phyloP scores from a whole-genome alignment of 1,284 basidiomycete species.

The Malassezia restricta region DNA sequence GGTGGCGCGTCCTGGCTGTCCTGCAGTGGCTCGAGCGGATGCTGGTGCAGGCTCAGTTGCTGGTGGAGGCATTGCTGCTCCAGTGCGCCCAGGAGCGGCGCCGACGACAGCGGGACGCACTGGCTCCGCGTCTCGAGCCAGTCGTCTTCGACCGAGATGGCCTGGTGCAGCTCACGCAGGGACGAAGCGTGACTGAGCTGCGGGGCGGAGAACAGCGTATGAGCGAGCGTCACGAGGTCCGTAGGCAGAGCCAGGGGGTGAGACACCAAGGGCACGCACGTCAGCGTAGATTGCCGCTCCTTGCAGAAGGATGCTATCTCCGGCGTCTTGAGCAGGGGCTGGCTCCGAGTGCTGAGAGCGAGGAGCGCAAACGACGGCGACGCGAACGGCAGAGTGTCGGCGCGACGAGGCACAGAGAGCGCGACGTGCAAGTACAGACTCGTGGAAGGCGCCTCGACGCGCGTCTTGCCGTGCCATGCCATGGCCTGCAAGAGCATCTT shows the following conservation, averaged over 20 bases:
- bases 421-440: slow-evolving; percentile 6
- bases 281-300: background rate
- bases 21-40: background rate
- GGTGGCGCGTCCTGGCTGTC: background rate
- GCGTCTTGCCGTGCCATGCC: slow-evolving; percentile 14
- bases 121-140: slow-evolving; percentile 8
- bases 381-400: background rate
- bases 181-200: slow-evolving; percentile 14
- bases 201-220: slow-evolving; percentile 13
- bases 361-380: slow-evolving; percentile 5
- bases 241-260: slow-evolving; percentile 11
- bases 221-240: slow-evolving; percentile 13
- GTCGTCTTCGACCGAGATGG: slow-evolving; percentile 12
- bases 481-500: slow-evolving; percentile 13
- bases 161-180: slow-evolving; percentile 14
- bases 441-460: background rate
- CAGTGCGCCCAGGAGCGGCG: background rate
- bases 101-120: background rate
- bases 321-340: background rate
- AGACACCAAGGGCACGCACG: background rate
- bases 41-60: slow-evolving; percentile 3
- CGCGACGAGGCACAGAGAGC: slow-evolving; percentile 3
- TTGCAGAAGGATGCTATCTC: background rate
- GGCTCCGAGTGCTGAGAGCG: background rate
- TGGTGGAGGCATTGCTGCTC: slow-evolving; percentile 6